These are phyloP conservation scores for Agastache rugosa DNA, from an alignment of 257 asterid species.

Conservation along the genomic window DNA sequence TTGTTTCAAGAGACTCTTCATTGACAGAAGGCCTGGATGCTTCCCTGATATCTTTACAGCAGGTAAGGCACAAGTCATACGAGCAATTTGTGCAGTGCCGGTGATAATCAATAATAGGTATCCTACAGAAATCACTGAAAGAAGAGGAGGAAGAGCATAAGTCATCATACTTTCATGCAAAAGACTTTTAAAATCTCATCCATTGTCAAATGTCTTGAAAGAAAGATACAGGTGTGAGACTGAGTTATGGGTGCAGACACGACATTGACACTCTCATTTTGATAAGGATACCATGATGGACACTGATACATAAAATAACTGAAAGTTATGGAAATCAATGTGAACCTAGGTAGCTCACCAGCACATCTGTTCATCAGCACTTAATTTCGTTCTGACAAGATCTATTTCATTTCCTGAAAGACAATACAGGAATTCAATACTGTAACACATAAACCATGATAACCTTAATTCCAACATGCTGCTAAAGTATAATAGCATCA, in stretches of 20 bases:
- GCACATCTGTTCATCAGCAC: slow-evolving; percentile 99
- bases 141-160: slow-evolving; percentile 26
- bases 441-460: slow-evolving; percentile 26
- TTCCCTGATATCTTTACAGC: slow-evolving; percentile 90
- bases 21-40: slow-evolving; percentile 52
- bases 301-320: not conserved
- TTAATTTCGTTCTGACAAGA: slow-evolving; percentile 84
- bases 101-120: slow-evolving; percentile 93
- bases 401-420: slow-evolving; percentile 82
- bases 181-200: slow-evolving; percentile 14
- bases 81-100: slow-evolving; percentile 92
- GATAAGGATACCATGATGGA: slow-evolving; percentile 16
- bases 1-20: slow-evolving; percentile 47
- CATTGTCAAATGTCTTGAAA: slow-evolving; percentile 11
- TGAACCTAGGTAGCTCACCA: slow-evolving; percentile 62
- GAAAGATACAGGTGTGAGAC: slow-evolving; percentile 32
- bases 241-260: slow-evolving; percentile 3
- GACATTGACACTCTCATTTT: slow-evolving; percentile 31
- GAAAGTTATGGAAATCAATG: slow-evolving; percentile 27
- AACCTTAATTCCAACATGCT: slow-evolving; percentile 22
- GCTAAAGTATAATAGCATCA: slow-evolving; percentile 39
- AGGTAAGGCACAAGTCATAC: slow-evolving; percentile 95
- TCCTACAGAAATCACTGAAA: slow-evolving; percentile 94
- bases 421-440: slow-evolving; percentile 35
- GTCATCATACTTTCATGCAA: not conserved